Evolutionary conservation across 176 grass and related monocot species (phyloP), one percentile per base, ranked within the genome.

Genomic region (Thinopyrum elongatum): DNA sequence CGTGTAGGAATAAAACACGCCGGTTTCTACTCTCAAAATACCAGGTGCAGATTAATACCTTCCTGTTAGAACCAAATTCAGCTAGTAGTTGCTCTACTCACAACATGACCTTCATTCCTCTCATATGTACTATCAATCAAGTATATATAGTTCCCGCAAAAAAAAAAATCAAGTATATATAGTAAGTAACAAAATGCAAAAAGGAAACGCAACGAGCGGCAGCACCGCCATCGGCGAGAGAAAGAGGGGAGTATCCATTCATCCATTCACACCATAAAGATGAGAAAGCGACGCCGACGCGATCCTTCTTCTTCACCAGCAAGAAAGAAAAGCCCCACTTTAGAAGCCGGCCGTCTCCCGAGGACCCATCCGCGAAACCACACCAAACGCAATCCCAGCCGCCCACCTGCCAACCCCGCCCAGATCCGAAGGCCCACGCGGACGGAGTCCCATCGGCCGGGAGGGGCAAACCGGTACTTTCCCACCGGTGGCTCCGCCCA

Each of bases 401-500:
- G 85, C 68, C 76, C 85, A 76, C 28, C 35, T 28, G 8, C 69
- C n/a, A 10, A 10, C 80, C 34, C 58, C 2, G 0, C 21, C 8
- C 29, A 7, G 28, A 91, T 81, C 85, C 36, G 51, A 82, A 39
- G 82, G 30, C 0, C 61, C 62, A 29, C 29, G 22, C 15, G 28
- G 21, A 6, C 35, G 3, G 5, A 61, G 12, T 14, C 36, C 38
- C 16, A 26, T 59, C 55, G 65, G 23, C 1, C 1, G 0, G 8
- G 14, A 78, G 76, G 91, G 87, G 77, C 31, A 84, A 26, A 11
- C 0, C 7, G 3, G 91, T 93, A 76, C 84, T 83, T 90, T 73
- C 55, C 2, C 63, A 16, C 22, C 53, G 10, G 28, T 71, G 4
- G 15, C 8, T 67, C 42, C 14, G 7, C 59, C 13, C 53, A 14